Base-by-base conservation (phyloP, 176 grass and related monocot genomes). In the Coix lacrymajobi region DNA sequence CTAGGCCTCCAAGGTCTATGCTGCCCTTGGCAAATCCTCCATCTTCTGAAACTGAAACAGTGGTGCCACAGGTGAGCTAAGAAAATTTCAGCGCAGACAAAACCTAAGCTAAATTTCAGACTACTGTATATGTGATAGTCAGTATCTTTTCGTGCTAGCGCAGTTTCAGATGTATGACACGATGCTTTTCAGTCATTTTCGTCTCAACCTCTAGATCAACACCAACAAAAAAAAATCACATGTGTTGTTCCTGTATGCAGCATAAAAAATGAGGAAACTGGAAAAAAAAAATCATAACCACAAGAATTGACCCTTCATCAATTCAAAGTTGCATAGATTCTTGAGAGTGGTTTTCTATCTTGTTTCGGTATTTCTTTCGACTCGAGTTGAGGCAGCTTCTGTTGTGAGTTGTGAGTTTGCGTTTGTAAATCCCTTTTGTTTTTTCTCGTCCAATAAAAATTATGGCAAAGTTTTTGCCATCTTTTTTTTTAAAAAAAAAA, bases 1-100 rank as follows among this genome's bases (percentile, higher is more conserved):
- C 79, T 2, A 95, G 62, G 10, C 86, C 95, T 37, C 88, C 95
- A 0, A 94, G 85, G 58, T 94, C 86, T 60, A 97, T 92, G 33
- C 22, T 76, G 30, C 92, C 86, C 54, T 76, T 86, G 15, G 78
- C 90, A 83, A 97, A 97, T 68, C 85, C 92, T 39, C 89, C 95
- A 37, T 83, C 88, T 86, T 83, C 90, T 91, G 71, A 73, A 84
- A 32, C 22, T 26, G 46, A 31, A 86, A 71, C 19, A 76, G 17
- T 12, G 52, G 4, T 10, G 22, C 0, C 22, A 73, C 19, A 2
- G 32, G 39, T 87, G 32, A 83, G 44, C n/a, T 51, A 31, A 60
- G 2, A 22, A 49, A 78, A 49, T 22, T 86, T 22, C 11, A 36
- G 28, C 34, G 17, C 4, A 17, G 19, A 54, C 17, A 41, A 45